phyloP scores from a whole-genome alignment of 192 early-diverging fungal species.

The Entomortierella chlamydospora region DNA sequence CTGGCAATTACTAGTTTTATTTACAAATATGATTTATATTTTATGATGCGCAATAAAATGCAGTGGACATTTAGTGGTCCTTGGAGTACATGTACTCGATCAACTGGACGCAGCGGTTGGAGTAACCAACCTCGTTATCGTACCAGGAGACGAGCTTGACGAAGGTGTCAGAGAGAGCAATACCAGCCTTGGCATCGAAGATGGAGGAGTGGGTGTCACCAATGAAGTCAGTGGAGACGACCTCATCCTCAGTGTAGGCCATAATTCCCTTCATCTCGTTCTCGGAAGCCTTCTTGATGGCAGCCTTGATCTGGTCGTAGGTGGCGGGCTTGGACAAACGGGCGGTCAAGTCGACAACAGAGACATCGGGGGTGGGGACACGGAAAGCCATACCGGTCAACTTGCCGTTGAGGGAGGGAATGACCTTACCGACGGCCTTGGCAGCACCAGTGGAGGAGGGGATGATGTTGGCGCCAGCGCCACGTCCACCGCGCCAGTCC shows the following conservation, averaged over 20 bases:
- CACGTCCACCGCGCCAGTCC: slow-evolving; percentile 98
- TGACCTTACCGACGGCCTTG: slow-evolving; percentile 99
- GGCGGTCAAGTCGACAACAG: slow-evolving; percentile 97
- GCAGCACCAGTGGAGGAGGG: slow-evolving; percentile 98
- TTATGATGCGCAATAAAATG: neutral
- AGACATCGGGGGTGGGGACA: slow-evolving; percentile 93
- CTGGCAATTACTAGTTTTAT: slow-evolving; percentile 2
- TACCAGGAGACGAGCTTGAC: slow-evolving; percentile 98
- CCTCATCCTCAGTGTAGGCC: slow-evolving; percentile 92
- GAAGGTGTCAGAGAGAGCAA: slow-evolving; percentile 96
- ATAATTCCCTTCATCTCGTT: slow-evolving; percentile 87
- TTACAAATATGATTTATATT: slow-evolving; percentile 32
- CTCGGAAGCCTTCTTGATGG: slow-evolving; percentile 90
- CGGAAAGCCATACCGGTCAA: slow-evolving; percentile 99
- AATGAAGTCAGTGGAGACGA: slow-evolving; percentile 96
- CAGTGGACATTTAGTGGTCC: slow-evolving; percentile 43
- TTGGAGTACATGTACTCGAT: slow-evolving; percentile 78
- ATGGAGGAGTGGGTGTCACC: slow-evolving; percentile 93
- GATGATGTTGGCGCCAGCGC: slow-evolving; percentile 96
- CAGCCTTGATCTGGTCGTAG: slow-evolving; percentile 91
- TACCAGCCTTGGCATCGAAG: slow-evolving; percentile 97
- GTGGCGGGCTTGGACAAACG: slow-evolving; percentile 90
- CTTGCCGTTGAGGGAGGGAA: slow-evolving; percentile 94
- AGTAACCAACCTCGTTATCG: slow-evolving; percentile 95
- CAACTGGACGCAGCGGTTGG: slow-evolving; percentile 91